Percentiles rank a stretch among this genome's conserved stretches.
These are phyloP conservation scores for Neopestalotiopsis sp. DNA, from an alignment of 2,329 filamentous ascomycete genomes.

Conservation along the genomic window DNA sequence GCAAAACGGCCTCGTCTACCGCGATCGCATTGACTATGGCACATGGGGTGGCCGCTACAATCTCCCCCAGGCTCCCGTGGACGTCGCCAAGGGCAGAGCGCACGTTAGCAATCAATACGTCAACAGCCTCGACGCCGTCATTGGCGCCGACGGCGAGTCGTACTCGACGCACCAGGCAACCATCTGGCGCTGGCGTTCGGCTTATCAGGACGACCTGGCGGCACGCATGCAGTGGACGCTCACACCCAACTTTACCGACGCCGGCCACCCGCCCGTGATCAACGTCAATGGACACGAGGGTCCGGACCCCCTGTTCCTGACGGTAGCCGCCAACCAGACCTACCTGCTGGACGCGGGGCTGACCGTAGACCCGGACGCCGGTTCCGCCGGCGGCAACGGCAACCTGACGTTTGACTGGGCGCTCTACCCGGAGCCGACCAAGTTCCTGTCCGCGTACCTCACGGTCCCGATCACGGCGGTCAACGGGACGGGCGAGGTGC, in stretches of 20 bases:
- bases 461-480: not conserved
- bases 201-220: slow-evolving; percentile 40
- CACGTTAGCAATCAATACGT: not conserved
- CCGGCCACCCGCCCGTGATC: slow-evolving; percentile 18
- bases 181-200: slow-evolving; percentile 40
- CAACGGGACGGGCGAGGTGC: not conserved
- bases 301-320: slow-evolving; percentile 8
- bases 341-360: not conserved
- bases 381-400: not conserved
- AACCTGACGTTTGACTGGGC: slow-evolving; percentile 9
- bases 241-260: slow-evolving; percentile 24
- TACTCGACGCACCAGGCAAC: slow-evolving; percentile 25
- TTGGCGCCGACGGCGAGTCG: slow-evolving; percentile 8
- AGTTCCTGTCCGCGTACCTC: not conserved
- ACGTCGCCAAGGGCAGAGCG: slow-evolving; percentile 12
- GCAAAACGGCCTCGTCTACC: slow-evolving; percentile 49
- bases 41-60: slow-evolving; percentile 50
- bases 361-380: slow-evolving; percentile 4
- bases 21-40: slow-evolving; percentile 47
- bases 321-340: not conserved
- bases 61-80: slow-evolving; percentile 29
- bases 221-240: slow-evolving; percentile 39
- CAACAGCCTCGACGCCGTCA: slow-evolving; percentile 13
- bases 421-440: not conserved
- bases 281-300: slow-evolving; percentile 9